Evolutionary conservation across 2,329 filamentous ascomycete genomes (phyloP).

Genomic region (Trichophyton schoenleinii): DNA sequence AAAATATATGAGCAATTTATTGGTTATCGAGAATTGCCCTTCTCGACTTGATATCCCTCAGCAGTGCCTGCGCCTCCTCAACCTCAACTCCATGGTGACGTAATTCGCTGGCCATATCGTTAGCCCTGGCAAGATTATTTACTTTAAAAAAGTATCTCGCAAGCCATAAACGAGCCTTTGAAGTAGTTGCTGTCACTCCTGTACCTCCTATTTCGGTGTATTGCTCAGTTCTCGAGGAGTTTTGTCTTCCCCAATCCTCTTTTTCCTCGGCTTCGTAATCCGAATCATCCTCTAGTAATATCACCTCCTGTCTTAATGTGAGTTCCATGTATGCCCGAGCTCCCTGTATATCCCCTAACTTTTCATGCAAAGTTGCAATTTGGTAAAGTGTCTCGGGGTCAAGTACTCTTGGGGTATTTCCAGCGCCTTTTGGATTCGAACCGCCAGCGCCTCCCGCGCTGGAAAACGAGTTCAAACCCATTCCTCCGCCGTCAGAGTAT

Average conservation of each 20-base stretch:
- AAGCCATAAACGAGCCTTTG: slow-evolving; percentile 87
- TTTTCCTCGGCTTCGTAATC: slow-evolving; percentile 23
- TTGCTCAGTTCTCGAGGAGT: slow-evolving; percentile 23
- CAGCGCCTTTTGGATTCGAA: slow-evolving; percentile 20
- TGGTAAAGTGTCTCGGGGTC: slow-evolving; percentile 85
- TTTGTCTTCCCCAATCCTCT: slow-evolving; percentile 41
- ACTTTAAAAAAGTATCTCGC: slow-evolving; percentile 66
- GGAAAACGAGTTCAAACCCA: slow-evolving; percentile 17
- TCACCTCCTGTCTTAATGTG: slow-evolving; percentile 83
- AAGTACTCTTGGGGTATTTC: slow-evolving; percentile 39
- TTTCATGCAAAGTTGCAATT: slow-evolving; percentile 81
- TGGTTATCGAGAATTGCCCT: slow-evolving; percentile 39
- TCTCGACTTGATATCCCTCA: slow-evolving; percentile 70
- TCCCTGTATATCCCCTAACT: slow-evolving; percentile 62
- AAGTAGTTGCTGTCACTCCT: slow-evolving; percentile 82
- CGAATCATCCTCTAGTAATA: slow-evolving; percentile 37
- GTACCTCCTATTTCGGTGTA: slow-evolving; percentile 44
- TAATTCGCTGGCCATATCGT: slow-evolving; percentile 73
- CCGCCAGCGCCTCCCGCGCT: slow-evolving; percentile 34
- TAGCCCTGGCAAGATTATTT: slow-evolving; percentile 62
- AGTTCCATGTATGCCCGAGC: slow-evolving; percentile 92
- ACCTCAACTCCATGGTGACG: slow-evolving; percentile 95
- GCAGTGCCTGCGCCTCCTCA: slow-evolving; percentile 88
- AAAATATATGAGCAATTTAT: not conserved
- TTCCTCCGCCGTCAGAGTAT: slow-evolving; percentile 57